A percentile compares a stretch with the other conserved stretches of the same genome.
Evolutionary conservation across 768 basidiomycete species (phyloP).

Genomic region (Leucosporidium yakuticum): DNA sequence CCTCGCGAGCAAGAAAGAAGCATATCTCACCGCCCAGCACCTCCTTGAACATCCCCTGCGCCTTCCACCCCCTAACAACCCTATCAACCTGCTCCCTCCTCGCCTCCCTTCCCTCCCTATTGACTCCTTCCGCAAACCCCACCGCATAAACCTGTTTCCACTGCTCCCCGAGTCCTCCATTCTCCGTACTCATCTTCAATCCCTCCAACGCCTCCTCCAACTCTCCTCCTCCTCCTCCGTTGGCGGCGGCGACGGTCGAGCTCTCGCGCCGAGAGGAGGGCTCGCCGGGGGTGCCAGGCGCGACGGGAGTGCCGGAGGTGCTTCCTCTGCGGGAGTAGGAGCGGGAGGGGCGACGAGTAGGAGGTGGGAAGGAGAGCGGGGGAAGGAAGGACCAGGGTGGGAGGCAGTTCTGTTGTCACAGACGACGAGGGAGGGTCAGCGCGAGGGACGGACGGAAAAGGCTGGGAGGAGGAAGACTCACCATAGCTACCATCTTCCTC

Average conservation of each 20-base stretch:
- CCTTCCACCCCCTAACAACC: slow-evolving; percentile 42
- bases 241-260: background rate
- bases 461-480: too few relatives aligned
- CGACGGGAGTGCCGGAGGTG: background rate
- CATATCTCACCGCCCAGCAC: slow-evolving; percentile 42
- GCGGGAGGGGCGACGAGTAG: background rate
- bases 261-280: background rate
- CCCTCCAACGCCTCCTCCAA: background rate
- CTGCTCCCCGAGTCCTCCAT: background rate
- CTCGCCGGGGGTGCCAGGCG: background rate
- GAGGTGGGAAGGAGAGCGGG: slow-evolving; percentile 9
- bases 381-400: slow-evolving; percentile 55
- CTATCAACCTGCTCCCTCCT: slow-evolving; percentile 38
- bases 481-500: slow-evolving; percentile 41
- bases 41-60: slow-evolving; percentile 40
- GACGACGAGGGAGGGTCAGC: too few relatives aligned
- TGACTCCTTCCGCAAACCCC: slow-evolving; percentile 34
- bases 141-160: slow-evolving; percentile 16
- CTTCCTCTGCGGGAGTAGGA: slow-evolving; percentile 39
- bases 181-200: background rate
- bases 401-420: slow-evolving; percentile 34
- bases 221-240: background rate
- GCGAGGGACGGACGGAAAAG: too few relatives aligned
- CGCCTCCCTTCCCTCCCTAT: slow-evolving; percentile 25
- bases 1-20: background rate